Conservation (phyloP, 208 protist genomes). For the Acanthamoeba triangularis region DNA sequence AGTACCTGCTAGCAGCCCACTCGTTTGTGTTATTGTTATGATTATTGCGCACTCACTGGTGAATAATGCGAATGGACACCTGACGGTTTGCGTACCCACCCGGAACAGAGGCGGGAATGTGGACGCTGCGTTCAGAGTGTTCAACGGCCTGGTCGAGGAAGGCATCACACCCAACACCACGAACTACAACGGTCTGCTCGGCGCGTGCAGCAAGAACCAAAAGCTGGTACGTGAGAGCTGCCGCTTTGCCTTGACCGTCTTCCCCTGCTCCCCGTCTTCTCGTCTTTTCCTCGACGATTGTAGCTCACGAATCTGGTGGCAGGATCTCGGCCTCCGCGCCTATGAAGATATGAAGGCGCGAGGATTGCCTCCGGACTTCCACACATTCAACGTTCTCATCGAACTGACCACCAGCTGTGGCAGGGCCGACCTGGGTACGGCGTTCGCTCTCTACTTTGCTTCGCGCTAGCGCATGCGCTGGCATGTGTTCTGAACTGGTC, state of each 20-base stretch:
- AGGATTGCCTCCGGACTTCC: background rate
- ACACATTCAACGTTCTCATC: conserved; percentile 22
- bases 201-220: background rate
- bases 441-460: no score
- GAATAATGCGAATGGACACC: background rate
- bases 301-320: background rate
- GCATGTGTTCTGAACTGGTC: background rate
- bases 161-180: conserved; percentile 1
- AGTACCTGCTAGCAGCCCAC: background rate
- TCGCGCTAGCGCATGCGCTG: background rate
- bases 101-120: background rate
- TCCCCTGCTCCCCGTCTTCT: background rate
- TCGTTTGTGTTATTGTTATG: background rate
- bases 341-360: background rate
- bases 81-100: background rate
- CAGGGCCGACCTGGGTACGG: background rate
- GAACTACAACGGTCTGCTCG: background rate
- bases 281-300: background rate
- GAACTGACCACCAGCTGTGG: background rate
- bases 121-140: background rate
- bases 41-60: background rate
- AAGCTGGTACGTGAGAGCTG: background rate
- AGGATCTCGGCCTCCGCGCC: background rate
- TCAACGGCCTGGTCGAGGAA: background rate
- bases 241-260: background rate